phyloP scores from a whole-genome alignment of 1,284 basidiomycete species.

The Tetrapyrgos nigripes region DNA sequence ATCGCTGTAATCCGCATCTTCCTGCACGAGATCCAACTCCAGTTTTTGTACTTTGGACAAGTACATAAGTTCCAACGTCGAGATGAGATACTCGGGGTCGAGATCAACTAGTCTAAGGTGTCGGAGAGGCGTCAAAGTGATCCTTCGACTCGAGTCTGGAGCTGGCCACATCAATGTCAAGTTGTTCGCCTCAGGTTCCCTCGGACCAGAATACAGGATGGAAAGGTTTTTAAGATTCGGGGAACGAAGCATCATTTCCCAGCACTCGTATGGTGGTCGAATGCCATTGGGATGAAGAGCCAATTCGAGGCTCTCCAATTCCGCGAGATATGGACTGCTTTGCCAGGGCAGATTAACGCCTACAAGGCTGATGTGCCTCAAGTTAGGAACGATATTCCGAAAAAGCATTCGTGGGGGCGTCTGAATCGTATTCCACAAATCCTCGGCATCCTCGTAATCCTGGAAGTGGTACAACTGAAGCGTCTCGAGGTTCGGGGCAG shows the following conservation, averaged over 20 bases:
- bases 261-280: slow-evolving; percentile 57
- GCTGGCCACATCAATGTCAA: background rate
- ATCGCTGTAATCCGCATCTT: slow-evolving; percentile 54
- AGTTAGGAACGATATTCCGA: slow-evolving; percentile 50
- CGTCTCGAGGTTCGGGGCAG: slow-evolving; percentile 57
- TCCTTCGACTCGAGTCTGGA: slow-evolving; percentile 11
- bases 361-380: slow-evolving; percentile 61
- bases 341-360: slow-evolving; percentile 70
- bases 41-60: slow-evolving; percentile 52
- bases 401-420: slow-evolving; percentile 63
- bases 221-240: slow-evolving; percentile 53
- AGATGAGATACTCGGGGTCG: slow-evolving; percentile 56
- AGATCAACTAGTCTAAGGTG: slow-evolving; percentile 59
- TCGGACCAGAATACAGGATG: slow-evolving; percentile 62
- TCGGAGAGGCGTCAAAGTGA: slow-evolving; percentile 46
- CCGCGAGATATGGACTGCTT: slow-evolving; percentile 54
- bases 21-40: slow-evolving; percentile 46
- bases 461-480: slow-evolving; percentile 71
- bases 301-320: slow-evolving; percentile 57
- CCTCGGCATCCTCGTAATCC: slow-evolving; percentile 54
- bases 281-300: slow-evolving; percentile 65
- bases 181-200: background rate
- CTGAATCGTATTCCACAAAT: slow-evolving; percentile 58
- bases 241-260: slow-evolving; percentile 57
- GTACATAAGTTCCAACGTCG: slow-evolving; percentile 48